Conservation (phyloP, 345 rosid genomes). For the Jatropha curcas region DNA sequence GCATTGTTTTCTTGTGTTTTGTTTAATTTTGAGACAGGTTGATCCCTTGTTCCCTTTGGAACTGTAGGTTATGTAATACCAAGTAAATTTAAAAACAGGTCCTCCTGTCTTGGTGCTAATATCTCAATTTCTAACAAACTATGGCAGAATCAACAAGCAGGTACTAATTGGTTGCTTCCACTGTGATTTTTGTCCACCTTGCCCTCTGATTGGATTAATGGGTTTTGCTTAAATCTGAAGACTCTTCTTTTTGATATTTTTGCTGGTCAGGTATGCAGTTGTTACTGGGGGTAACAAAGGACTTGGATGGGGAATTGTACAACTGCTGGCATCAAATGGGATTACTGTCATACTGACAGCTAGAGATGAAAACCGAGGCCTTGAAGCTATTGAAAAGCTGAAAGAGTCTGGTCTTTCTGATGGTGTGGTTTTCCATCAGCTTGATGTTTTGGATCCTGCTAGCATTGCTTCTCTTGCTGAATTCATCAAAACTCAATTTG, state of each 20-base stretch:
- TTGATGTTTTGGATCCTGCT: conserved; percentile 49
- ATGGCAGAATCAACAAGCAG: conserved; percentile 12
- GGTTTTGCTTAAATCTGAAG: too few species aligned
- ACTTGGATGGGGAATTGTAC: conserved; percentile 6
- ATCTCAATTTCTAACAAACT: neutral
- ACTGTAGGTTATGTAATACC: too few species aligned
- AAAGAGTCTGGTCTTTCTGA: conserved; percentile 30
- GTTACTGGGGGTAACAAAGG: conserved; percentile 17
- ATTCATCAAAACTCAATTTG: conserved; percentile 37
- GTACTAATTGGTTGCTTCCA: neutral
- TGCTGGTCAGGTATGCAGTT: conserved; percentile 11
- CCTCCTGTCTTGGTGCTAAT: neutral
- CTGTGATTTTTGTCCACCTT: too few species aligned
- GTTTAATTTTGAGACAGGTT: neutral
- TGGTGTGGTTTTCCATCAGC: conserved; percentile 43
- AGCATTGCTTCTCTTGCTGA: conserved; percentile 36
- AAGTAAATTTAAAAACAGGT: neutral
- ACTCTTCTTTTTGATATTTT: neutral
- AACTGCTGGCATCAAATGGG: conserved; percentile 3
- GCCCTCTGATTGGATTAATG: neutral
- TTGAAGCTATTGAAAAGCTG: conserved; percentile 48
- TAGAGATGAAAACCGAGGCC: conserved; percentile 31
- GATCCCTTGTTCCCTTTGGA: neutral
- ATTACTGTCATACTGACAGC: conserved; percentile 2
- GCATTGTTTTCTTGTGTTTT: neutral